Base-by-base conservation (phyloP, 352 stramenopile species). In the Plasmopara halstedii region DNA sequence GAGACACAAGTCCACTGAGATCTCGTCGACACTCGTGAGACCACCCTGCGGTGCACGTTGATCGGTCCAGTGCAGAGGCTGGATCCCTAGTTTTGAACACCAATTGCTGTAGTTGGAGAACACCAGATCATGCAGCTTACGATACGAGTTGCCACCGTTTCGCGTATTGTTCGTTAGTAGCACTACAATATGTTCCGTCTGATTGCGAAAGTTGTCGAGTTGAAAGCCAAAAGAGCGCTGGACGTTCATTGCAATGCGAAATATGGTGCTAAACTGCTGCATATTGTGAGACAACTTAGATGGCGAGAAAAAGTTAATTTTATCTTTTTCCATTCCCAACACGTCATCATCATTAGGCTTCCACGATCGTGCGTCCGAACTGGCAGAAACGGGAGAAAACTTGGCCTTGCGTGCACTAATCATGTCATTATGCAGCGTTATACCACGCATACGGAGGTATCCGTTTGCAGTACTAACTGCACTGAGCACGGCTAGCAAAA, bases 141-240 rank as follows among this genome's bases (percentile, higher is more conserved):
- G 69, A 55, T 90, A 93, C 45, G 79, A 75, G 42, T 94, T 94
- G 3, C 49, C 59, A 14, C 73, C 66, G 46, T 85, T 89, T 3
- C 83, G 79, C 17, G 75, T 62, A 17, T 58, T 92, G 77, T 99
- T 99, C 10, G 85, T 87, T 18, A 99, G 59, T 8, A 99, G 66
- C 38, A 98, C 85, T 18, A 99, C 75, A 8, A 98, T 81, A 58
- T 99, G 95, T 69, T 99, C 95, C 0, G 95, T 96, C 62, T 99
- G 96, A 60, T 98, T 99, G 15, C 84, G 79, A 43, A 95, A 91
- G 52, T 81, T 94, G 47, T 79, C 72, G n/a, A 71, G 44, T 40
- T 94, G 82, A 46, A 94, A 94, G 0, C 82, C 82, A 48, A 85
- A 94, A 31, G 74, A 83, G 13, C 76, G 78, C 44, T 89, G 78